Evolutionary conservation across 345 rosid species (phyloP).

Genomic region (Aegle marmelos): DNA sequence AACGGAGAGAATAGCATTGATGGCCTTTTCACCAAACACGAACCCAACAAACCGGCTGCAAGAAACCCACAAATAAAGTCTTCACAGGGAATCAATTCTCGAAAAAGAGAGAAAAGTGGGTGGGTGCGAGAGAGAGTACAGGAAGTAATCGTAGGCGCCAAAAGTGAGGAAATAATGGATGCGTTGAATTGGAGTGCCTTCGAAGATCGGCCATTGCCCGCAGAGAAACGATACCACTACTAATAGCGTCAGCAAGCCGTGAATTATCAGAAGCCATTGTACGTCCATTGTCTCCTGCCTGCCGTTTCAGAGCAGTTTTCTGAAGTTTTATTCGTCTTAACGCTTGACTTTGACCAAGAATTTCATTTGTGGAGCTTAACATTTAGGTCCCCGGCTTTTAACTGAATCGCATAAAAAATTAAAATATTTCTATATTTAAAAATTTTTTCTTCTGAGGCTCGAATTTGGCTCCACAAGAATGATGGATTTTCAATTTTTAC

Average conservation of each 20-base stretch:
- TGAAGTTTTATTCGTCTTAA: not conserved
- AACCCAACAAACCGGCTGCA: slow-evolving; percentile 57
- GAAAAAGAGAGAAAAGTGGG: not conserved
- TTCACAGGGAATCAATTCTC: not conserved
- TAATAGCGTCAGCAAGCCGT: slow-evolving; percentile 57
- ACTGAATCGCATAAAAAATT: too few relatives aligned
- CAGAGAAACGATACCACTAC: slow-evolving; percentile 80
- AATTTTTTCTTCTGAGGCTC: too few relatives aligned
- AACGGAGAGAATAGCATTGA: slow-evolving; percentile 46
- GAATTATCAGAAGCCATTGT: slow-evolving; percentile 70
- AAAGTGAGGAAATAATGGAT: slow-evolving; percentile 78
- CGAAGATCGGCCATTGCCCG: slow-evolving; percentile 97
- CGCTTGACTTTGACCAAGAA: not conserved
- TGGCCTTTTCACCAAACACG: slow-evolving; percentile 63
- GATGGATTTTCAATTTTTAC: too few relatives aligned
- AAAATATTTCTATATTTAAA: too few relatives aligned
- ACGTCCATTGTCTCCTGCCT: slow-evolving; percentile 38
- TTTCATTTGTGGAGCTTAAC: too few relatives aligned
- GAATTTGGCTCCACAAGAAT: too few relatives aligned
- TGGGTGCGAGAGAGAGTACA: slow-evolving; percentile 30
- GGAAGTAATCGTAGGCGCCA: slow-evolving; percentile 80
- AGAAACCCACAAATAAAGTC: slow-evolving; percentile 9
- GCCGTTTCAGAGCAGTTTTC: not conserved
- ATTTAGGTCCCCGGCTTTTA: too few relatives aligned
- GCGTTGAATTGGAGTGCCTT: slow-evolving; percentile 68